Base-by-base conservation (phyloP, 2,329 filamentous ascomycete genomes). In the Metarhizium rileyi region DNA sequence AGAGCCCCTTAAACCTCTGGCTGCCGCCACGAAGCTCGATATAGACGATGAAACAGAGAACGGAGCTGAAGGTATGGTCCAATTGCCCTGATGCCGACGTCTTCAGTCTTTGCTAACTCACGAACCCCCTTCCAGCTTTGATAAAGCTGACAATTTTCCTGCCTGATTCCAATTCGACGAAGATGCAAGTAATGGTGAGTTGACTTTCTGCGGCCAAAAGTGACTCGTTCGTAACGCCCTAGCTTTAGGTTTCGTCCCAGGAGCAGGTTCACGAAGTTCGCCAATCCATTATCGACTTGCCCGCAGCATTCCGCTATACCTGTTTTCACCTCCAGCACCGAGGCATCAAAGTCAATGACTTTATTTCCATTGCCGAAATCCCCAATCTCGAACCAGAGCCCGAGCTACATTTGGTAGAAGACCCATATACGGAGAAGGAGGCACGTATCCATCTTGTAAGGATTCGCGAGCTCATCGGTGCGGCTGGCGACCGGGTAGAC, bases 341-440 rank as follows among this genome's bases (percentile, higher is more conserved):
- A 52, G 88, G 89, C 58, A 75, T 87, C 69, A 86, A 87, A 56
- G 85, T 98, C 76, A 97, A 97, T 68, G 93, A 98, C 69, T 97
- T 93, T 61, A 80, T 94, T 52, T 86, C 94, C 66, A 79, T 98
- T 54, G 90, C 88, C 49, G 91, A 98, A 64, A 86, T 98, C 49
- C 78, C 86, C 44, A 89, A 81, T 50, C 78, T 98, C 49, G 80
- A 81, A 48, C 70, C 84, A 30, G 83, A 90, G 54, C 86, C 90
- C 33, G 86, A 90, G 61, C 78, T 96, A 51, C 79, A 78, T 48
- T 72, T 98, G 59, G 82, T 96, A 49, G 86, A 96, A 70, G 93
- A 98, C 63, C 88, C 94, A 43, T 98, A 98, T 68, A 98, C 89
- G 41, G 93, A 98, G 73, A 97, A 95, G 73, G 93, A 98, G 71